Conservation (phyloP, 768 basidiomycete species). For the Trametes punicea region DNA sequence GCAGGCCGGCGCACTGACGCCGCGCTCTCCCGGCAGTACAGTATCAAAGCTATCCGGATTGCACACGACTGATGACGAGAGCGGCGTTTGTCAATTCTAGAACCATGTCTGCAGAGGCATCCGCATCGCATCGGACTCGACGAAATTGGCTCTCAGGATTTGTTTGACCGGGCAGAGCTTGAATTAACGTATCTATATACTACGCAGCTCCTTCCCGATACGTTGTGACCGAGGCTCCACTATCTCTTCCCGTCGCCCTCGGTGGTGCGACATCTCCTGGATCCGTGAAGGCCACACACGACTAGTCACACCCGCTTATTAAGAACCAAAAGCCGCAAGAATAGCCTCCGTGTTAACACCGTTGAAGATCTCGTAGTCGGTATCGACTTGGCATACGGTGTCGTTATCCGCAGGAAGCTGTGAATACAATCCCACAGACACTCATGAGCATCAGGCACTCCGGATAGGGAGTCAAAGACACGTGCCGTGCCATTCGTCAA, state of each 20-base stretch:
- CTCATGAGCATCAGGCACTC: too few species aligned
- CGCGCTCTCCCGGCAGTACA: neutral
- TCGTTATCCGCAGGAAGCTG: neutral
- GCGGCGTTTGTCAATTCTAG: neutral
- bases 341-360: constrained; percentile 4
- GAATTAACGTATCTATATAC: neutral
- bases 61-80: constrained; percentile 1
- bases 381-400: constrained; percentile 5
- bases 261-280: too few species aligned
- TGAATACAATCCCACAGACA: too few species aligned
- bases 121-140: neutral
- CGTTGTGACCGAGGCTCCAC: neutral
- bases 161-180: neutral
- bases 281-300: too few species aligned
- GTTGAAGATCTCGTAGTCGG: constrained; percentile 1
- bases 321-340: constrained; percentile 16
- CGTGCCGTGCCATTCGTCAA: constrained; percentile 7
- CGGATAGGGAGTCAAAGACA: too few species aligned
- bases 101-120: neutral
- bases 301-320: too few species aligned
- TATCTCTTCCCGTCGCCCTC: too few species aligned
- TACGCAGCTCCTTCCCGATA: neutral
- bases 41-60: neutral
- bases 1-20: constrained; percentile 3
- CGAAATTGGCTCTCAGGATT: too few species aligned